Evolutionary conservation across 352 stramenopile genomes (phyloP), one percentile per base, ranked within the genome.

Genomic region (Globisporangium barbulae): DNA sequence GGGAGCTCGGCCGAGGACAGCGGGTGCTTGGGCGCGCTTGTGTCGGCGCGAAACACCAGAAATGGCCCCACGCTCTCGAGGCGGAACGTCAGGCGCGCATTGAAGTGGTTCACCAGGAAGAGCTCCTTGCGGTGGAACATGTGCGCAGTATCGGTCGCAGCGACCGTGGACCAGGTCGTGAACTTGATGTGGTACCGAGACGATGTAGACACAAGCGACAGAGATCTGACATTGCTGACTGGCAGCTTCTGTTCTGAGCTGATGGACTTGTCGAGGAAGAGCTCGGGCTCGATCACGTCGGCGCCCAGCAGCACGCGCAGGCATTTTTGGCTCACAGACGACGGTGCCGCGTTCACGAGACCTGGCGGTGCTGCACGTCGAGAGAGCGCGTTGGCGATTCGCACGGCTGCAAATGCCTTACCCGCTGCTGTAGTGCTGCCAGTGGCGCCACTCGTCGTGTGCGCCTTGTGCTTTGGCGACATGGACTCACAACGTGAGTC

Each of bases 331-430:
- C 61, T 81, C 48, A 63, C 55, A 0, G 69, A 71, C 2, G 69
- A 70, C n/a, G 64, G 67, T 25, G 59, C 30, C 15, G 37, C 30
- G 39, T 57, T 47, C n/a, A 21, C 17, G 22, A 42, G 31, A 54
- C 41, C 37, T 25, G n/a, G 33, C 19, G 53, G 49, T 47, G 54
- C 41, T 0, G 22, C 44, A 12, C 70, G 70, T n/a, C 78, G 75
- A 56, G 62, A 33, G 12, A 89, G 61, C 15, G 78, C 73, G 65
- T 92, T 94, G 42, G 77, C 81, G 31, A 84, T 63, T 2, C 85
- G 81, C 13, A 94, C 85, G 13, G 79, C 85, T 39, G 82, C 65
- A 44, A 94, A 78, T 0, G 85, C 85, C 54, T 92, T 94, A 21
- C 85, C 85, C 6, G 79, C 84, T 8, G 81, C 48, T 56, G 49